phyloP scores from a whole-genome alignment of 371 early-diverging fungal genomes.

The Actinomucor elegans region DNA sequence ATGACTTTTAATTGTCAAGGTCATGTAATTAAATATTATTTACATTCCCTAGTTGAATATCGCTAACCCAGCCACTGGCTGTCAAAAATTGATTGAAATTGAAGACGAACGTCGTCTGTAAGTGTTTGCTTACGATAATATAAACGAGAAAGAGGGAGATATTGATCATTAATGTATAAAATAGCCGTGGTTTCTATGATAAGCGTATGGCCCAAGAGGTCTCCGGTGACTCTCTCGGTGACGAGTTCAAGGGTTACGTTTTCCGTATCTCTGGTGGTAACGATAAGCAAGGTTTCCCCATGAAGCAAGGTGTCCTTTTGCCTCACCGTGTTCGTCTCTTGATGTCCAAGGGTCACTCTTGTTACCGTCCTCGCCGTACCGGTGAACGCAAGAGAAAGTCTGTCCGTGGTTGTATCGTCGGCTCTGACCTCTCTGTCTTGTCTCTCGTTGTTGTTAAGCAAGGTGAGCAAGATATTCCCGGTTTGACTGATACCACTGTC shows the following conservation, averaged over 20 bases:
- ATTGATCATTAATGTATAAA: background rate
- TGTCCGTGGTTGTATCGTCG: conserved; percentile 99
- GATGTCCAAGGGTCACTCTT: conserved; percentile 97
- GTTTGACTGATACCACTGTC: conserved; percentile 92
- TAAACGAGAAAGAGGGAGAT: background rate
- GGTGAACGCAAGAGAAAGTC: conserved; percentile 99
- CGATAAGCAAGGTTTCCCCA: conserved; percentile 99
- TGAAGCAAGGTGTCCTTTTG: conserved; percentile 97
- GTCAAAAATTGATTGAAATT: conserved; percentile 95
- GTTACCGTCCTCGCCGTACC: conserved; percentile 97
- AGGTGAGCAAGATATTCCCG: conserved; percentile 95
- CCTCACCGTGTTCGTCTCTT: conserved; percentile 94
- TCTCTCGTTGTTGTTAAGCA: conserved; percentile 96
- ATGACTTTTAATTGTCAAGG: too few species aligned
- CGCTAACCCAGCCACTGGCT: conserved; percentile 96
- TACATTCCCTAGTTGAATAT: conserved; percentile 80
- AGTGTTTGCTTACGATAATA: conserved; percentile 29
- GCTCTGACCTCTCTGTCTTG: conserved; percentile 92
- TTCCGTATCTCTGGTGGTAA: conserved; percentile 99
- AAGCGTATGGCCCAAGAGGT: conserved; percentile 97
- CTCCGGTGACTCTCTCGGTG: conserved; percentile 94
- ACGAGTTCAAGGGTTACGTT: conserved; percentile 99
- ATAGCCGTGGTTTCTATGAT: conserved; percentile 95
- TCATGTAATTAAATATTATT: too few species aligned
- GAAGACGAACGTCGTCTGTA: conserved; percentile 92